These are phyloP conservation scores for Vachellia pachyceras DNA, from an alignment of 306 rosid genomes.

Conservation along the genomic window DNA sequence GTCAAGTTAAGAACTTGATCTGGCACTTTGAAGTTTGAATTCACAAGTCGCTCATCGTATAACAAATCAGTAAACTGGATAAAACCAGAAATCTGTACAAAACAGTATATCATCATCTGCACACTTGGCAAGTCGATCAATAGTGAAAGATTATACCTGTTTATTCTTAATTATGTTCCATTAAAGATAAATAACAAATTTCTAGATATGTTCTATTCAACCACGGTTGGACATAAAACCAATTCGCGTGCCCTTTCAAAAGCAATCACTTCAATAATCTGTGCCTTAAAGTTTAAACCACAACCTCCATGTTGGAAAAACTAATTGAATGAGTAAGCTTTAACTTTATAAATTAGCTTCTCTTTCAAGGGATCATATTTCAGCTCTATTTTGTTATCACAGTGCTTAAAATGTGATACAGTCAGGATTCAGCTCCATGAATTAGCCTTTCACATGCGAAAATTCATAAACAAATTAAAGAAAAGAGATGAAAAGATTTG, in stretches of 20 bases:
- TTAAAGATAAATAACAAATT: neutral
- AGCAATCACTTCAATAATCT: neutral
- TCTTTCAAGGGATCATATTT: neutral
- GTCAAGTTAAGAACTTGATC: neutral
- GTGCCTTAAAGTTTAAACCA: neutral
- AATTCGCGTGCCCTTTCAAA: neutral
- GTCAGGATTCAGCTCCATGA: neutral
- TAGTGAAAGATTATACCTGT: neutral
- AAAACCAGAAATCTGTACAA: constrained; percentile 16
- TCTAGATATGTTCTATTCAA: neutral
- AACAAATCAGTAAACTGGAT: neutral
- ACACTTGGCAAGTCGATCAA: constrained; percentile 1
- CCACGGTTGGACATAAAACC: neutral
- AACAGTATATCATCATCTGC: neutral
- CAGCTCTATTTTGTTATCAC: neutral
- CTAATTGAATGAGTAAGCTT: neutral
- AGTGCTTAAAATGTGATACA: neutral
- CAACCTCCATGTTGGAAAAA: neutral
- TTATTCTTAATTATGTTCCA: neutral
- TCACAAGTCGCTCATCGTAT: neutral
- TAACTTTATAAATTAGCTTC: neutral
- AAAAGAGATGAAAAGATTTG: neutral
- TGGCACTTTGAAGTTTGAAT: neutral
- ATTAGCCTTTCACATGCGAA: neutral
- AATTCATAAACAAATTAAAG: neutral